These are phyloP conservation scores for Thielaviopsis ethacetica DNA, from an alignment of 2,329 filamentous ascomycete genomes.

Conservation along the genomic window DNA sequence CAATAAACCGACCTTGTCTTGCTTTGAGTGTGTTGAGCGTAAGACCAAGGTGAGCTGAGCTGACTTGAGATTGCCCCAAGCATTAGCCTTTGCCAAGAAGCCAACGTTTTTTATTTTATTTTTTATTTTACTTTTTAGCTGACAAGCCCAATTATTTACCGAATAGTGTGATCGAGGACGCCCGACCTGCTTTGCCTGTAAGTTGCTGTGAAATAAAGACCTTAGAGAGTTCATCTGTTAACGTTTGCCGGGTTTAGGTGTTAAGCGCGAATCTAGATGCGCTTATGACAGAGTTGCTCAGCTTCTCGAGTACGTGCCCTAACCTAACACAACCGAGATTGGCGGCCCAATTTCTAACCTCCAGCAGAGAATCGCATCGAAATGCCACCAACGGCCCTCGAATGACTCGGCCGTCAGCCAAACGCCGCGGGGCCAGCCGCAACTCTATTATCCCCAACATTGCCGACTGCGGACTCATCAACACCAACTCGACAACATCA, in stretches of 20 bases:
- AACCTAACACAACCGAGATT: neutral
- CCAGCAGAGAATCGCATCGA: conserved; percentile 8
- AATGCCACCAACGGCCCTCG: conserved; percentile 35
- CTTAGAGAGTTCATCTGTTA: conserved; percentile 13
- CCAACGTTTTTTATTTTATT: too few species aligned
- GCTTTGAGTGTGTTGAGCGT: conserved; percentile 63
- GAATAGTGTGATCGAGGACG: conserved; percentile 58
- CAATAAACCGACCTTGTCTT: conserved; percentile 69
- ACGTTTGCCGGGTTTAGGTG: conserved; percentile 27
- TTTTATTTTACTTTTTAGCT: too few species aligned
- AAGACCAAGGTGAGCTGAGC: conserved; percentile 57
- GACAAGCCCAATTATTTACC: neutral
- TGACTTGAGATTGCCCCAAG: too few species aligned
- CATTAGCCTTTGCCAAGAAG: too few species aligned
- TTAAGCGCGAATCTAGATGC: conserved; percentile 62
- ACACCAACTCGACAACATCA: conserved; percentile 20
- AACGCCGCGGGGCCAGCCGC: conserved; percentile 26
- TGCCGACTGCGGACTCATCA: conserved; percentile 34
- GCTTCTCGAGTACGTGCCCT: conserved; percentile 47
- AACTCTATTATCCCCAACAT: conserved; percentile 34
- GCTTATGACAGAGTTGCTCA: conserved; percentile 63
- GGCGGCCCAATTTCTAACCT: neutral
- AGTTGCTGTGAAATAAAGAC: conserved; percentile 16
- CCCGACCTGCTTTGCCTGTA: conserved; percentile 51
- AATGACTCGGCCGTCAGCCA: conserved; percentile 42